These are phyloP conservation scores for Vinca major DNA, from an alignment of 305 asterid species.

Conservation along the genomic window DNA sequence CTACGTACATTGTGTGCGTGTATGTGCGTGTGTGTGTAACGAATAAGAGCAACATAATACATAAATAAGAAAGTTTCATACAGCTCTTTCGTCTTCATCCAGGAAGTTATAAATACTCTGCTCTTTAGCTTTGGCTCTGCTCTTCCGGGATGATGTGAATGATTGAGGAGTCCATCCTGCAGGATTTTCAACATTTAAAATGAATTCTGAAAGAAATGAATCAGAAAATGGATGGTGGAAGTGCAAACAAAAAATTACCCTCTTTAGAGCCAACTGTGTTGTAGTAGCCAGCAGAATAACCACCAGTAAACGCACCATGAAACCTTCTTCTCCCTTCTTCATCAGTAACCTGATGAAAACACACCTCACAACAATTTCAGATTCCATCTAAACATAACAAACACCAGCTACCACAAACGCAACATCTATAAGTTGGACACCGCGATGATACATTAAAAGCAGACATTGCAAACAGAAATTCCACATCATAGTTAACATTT, in stretches of 20 bases:
- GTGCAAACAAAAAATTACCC: slow-evolving; percentile 33
- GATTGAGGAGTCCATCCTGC: slow-evolving; percentile 91
- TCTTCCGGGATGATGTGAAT: slow-evolving; percentile 84
- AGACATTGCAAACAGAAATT: too few species aligned
- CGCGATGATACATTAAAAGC: not conserved
- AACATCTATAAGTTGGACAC: not conserved
- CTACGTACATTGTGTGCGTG: not conserved
- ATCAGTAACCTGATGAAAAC: slow-evolving; percentile 55
- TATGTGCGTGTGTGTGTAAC: too few species aligned
- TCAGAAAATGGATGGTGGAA: not conserved
- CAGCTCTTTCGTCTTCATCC: slow-evolving; percentile 92
- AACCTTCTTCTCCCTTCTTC: slow-evolving; percentile 95
- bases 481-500: slow-evolving; percentile 7
- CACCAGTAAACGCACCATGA: slow-evolving; percentile 97
- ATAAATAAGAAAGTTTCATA: slow-evolving; percentile 25
- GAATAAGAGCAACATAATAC: too few species aligned
- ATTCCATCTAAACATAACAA: slow-evolving; percentile 4
- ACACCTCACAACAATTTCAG: slow-evolving; percentile 8
- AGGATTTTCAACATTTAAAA: slow-evolving; percentile 2
- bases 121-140: slow-evolving; percentile 58
- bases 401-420: not conserved
- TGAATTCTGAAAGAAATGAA: not conserved
- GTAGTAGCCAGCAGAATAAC: slow-evolving; percentile 81
- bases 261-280: slow-evolving; percentile 90
- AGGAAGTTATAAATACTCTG: slow-evolving; percentile 64